phyloP scores from a whole-genome alignment of 2,329 filamentous ascomycete genomes.

The Epicoccum nigrum region DNA sequence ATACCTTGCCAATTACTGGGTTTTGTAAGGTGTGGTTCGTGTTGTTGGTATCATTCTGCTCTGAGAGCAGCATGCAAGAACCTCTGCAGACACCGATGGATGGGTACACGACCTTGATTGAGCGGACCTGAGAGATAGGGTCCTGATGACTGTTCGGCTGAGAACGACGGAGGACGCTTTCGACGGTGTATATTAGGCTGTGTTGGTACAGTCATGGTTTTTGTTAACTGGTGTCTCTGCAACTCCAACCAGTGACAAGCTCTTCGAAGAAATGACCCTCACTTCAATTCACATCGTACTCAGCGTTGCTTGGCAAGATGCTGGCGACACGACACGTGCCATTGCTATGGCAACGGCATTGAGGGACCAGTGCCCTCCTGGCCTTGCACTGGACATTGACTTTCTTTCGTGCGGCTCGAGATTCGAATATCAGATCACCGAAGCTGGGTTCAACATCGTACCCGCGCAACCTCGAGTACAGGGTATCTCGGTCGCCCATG shows the following conservation, averaged over 20 bases:
- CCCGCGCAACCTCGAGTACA: conserved; percentile 39
- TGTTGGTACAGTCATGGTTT: too few relatives aligned
- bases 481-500: conserved; percentile 40
- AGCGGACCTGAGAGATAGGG: too few relatives aligned
- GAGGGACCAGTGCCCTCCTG: conserved; percentile 37
- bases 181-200: too few relatives aligned
- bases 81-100: too few relatives aligned
- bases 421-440: conserved; percentile 40
- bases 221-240: too few relatives aligned
- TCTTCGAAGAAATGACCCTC: background rate
- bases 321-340: conserved; percentile 41
- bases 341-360: conserved; percentile 38
- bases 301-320: conserved; percentile 44
- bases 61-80: too few relatives aligned
- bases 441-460: conserved; percentile 42
- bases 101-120: too few relatives aligned
- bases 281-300: conserved; percentile 33
- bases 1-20: background rate
- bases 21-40: too few relatives aligned
- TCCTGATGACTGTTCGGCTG: too few relatives aligned
- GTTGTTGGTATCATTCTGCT: too few relatives aligned
- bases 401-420: conserved; percentile 41
- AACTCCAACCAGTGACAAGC: too few relatives aligned
- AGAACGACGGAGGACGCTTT: too few relatives aligned
- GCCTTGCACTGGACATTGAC: conserved; percentile 33